Evolutionary conservation across 2,329 filamentous ascomycete species (phyloP).

Genomic region (Fusarium haematococcum): DNA sequence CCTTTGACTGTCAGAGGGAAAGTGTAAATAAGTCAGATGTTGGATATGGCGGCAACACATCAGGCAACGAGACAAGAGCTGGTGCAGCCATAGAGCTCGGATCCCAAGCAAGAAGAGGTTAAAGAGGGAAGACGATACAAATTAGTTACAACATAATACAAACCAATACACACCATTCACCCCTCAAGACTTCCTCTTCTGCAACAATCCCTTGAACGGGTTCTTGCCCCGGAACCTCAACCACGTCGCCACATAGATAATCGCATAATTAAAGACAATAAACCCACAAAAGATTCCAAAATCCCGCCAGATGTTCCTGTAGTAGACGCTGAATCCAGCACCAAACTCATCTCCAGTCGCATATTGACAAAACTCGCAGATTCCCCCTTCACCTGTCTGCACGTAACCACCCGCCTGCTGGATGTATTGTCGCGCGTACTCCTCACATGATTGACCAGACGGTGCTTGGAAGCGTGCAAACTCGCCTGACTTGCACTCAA

Average conservation of each 20-base stretch:
- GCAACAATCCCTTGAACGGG: constrained; percentile 48
- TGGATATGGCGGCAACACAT: background rate
- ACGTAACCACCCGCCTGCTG: constrained; percentile 70
- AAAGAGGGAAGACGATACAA: background rate
- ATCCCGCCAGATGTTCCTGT: constrained; percentile 72
- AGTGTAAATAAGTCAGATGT: too few relatives aligned
- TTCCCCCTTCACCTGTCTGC: constrained; percentile 61
- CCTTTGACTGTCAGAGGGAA: too few relatives aligned
- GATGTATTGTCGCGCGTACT: constrained; percentile 68
- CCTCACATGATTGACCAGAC: constrained; percentile 67
- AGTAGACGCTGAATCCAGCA: constrained; percentile 68
- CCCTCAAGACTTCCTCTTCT: constrained; percentile 37
- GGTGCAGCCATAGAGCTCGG: background rate
- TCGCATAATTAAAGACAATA: constrained; percentile 70
- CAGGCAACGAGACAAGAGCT: background rate
- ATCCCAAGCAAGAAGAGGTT: background rate
- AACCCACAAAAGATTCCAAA: constrained; percentile 75
- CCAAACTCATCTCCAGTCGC: constrained; percentile 71
- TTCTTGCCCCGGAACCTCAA: constrained; percentile 55
- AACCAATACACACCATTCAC: background rate
- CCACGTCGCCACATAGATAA: constrained; percentile 55
- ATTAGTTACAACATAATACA: background rate
- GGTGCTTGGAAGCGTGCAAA: constrained; percentile 71
- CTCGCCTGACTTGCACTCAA: constrained; percentile 67
- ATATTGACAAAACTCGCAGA: constrained; percentile 75